phyloP scores from a whole-genome alignment of 148 eudicot genomes.

The Camellia lanceoleosa region DNA sequence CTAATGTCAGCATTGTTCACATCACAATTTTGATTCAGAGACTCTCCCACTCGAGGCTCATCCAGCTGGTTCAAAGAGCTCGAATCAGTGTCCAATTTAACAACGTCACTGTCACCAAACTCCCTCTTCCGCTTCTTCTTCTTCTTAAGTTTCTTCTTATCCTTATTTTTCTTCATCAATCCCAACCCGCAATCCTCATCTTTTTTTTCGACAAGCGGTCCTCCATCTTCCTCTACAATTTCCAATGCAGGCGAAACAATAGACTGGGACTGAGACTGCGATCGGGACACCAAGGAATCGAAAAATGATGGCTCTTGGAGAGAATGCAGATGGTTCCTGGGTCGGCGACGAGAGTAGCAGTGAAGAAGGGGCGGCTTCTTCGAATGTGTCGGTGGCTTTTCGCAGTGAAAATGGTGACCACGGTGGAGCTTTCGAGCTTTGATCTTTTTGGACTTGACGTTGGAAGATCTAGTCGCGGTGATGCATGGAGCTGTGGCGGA shows the following conservation, averaged over 20 bases:
- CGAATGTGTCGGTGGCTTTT: neutral
- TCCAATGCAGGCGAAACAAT: neutral
- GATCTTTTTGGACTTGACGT: slow-evolving; percentile 55
- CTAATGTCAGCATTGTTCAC: slow-evolving; percentile 1
- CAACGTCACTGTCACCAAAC: slow-evolving; percentile 28
- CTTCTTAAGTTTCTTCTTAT: neutral
- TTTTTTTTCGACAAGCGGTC: neutral
- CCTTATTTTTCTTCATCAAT: slow-evolving; percentile 1
- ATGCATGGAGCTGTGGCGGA: slow-evolving; percentile 35
- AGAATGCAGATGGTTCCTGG: slow-evolving; percentile 3
- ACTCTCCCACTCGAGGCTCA: slow-evolving; percentile 39
- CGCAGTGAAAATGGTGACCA: neutral
- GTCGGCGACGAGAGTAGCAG: slow-evolving; percentile 36
- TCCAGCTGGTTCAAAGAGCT: slow-evolving; percentile 26
- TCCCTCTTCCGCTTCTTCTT: slow-evolving; percentile 21
- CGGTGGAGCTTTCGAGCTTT: slow-evolving; percentile 38
- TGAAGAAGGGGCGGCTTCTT: slow-evolving; percentile 17
- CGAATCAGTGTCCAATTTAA: slow-evolving; percentile 44
- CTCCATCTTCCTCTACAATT: slow-evolving; percentile 14
- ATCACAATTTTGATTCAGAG: slow-evolving; percentile 15
- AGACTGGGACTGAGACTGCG: neutral
- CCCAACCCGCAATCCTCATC: slow-evolving; percentile 12
- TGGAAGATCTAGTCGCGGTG: slow-evolving; percentile 4
- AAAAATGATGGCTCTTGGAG: too few relatives aligned
- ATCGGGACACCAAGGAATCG: too few relatives aligned